These are phyloP conservation scores for Talaromyces ruber DNA, from an alignment of 495 filamentous ascomycete species.

Conservation along the genomic window DNA sequence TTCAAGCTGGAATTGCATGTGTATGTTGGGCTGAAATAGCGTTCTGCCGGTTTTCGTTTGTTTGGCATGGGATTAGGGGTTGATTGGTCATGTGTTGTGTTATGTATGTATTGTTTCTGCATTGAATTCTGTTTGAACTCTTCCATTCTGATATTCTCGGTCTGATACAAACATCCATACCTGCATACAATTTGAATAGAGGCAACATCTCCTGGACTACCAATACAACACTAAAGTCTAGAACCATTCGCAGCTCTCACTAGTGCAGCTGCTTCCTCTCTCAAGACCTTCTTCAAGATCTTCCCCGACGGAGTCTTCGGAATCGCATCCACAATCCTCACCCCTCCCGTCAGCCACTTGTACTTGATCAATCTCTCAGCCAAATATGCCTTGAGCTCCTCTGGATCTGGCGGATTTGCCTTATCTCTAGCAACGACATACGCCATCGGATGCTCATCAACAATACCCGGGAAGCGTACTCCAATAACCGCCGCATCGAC, in stretches of 20 bases:
- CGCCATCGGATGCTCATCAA: background rate
- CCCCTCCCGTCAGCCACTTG: slow-evolving; percentile 53
- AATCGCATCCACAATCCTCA: slow-evolving; percentile 13
- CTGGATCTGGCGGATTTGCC: background rate
- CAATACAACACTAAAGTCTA: background rate
- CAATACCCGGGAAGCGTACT: background rate
- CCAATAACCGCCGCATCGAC: too few relatives aligned
- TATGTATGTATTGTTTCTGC: background rate
- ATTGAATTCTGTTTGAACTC: background rate
- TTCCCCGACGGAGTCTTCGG: background rate
- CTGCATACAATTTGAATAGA: background rate
- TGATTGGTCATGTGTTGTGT: background rate
- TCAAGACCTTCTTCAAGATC: background rate
- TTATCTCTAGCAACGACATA: background rate
- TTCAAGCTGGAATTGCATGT: background rate
- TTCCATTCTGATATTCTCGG: background rate
- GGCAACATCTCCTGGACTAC: background rate
- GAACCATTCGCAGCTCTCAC: background rate
- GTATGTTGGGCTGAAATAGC: background rate
- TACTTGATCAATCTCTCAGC: slow-evolving; percentile 18
- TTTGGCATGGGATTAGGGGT: background rate
- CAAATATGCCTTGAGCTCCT: background rate
- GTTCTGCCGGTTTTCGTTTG: background rate
- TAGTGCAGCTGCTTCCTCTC: background rate
- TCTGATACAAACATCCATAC: background rate